Evolutionary conservation across 441 rosid species (phyloP), one percentile per base, ranked within the genome.

Genomic region (Raphanus hybrid): DNA sequence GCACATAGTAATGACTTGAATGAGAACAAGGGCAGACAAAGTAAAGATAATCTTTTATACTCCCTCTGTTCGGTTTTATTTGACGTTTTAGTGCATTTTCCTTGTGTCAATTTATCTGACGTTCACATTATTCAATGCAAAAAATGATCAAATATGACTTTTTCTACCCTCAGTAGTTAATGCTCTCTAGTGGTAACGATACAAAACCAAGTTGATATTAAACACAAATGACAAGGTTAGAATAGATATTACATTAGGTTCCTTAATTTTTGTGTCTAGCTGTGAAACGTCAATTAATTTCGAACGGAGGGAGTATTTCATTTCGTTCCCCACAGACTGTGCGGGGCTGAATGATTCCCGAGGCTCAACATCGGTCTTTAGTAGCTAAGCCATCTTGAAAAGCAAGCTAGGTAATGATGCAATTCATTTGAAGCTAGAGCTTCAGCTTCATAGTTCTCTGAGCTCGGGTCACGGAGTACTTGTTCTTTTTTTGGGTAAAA

Each of bases 371-470:
- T 52, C 8, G 23, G 8, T 52, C 20, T 15, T 52, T 52, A 52
- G 58, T 52, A 52, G 23, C 58, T 7, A 52, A 52, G 20, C 58
- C 58, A 52, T 52, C 23, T 15, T 52, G 58, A 52, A 52, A 52
- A 52, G 58, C 58, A 14, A 52, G 23, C 10, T 14, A 52, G 9
- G 23, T 52, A 52, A 52, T 52, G 58, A 52, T 52, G 58, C 23
- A 23, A 52, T 45, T 45, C 52, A 45, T 45, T 45, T 45, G n/a
- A 11, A 45, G 15, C 52, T 45, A 45, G 52, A 45, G 52, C 52
- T 45, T 12, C 58, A 52, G 58, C 58, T 52, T 52, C 58, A 52
- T 52, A 52, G 58, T 52, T 50, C 18, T 50, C 18, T 52, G 23
- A 15, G 23, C 58, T 52, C 20, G 58, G 58, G 23, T 52, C 23